Conservation (phyloP, 768 basidiomycete genomes). For the Xanthoconium purpureum region DNA sequence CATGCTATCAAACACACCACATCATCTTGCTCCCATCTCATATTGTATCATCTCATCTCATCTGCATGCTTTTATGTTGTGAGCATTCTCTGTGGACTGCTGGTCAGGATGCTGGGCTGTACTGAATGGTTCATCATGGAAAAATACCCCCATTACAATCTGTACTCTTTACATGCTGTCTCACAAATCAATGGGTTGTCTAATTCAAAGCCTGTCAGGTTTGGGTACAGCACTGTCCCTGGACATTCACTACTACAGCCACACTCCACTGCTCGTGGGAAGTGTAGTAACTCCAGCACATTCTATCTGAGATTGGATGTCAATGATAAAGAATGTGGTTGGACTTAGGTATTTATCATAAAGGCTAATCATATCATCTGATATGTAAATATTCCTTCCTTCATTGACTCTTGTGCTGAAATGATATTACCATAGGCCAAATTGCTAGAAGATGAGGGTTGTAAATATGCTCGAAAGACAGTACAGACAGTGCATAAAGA, state of each 20-base stretch:
- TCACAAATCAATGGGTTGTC: not conserved
- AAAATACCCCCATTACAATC: conserved; percentile 20
- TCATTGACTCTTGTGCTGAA: too few species aligned
- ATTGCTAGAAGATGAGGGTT: too few species aligned
- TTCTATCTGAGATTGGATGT: too few species aligned
- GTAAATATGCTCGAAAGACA: too few species aligned
- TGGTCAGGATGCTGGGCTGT: conserved; percentile 22
- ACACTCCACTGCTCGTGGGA: conserved; percentile 16
- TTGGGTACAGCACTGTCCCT: conserved; percentile 1
- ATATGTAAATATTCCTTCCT: too few species aligned
- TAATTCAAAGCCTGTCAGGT: not conserved
- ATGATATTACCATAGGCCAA: too few species aligned
- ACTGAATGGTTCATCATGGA: conserved; percentile 16
- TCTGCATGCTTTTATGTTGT: conserved; percentile 8
- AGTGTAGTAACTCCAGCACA: too few species aligned
- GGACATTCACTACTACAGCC: conserved; percentile 21
- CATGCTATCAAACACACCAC: conserved; percentile 3
- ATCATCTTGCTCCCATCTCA: not conserved
- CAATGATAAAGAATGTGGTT: too few species aligned
- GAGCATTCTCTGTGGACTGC: conserved; percentile 15
- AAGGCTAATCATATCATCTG: too few species aligned
- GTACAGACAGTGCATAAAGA: too few species aligned
- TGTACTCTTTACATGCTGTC: conserved; percentile 20
- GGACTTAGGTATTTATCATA: too few species aligned
- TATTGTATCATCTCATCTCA: conserved; percentile 12